phyloP scores from a whole-genome alignment of 768 basidiomycete genomes.

The Mycena belliarum region DNA sequence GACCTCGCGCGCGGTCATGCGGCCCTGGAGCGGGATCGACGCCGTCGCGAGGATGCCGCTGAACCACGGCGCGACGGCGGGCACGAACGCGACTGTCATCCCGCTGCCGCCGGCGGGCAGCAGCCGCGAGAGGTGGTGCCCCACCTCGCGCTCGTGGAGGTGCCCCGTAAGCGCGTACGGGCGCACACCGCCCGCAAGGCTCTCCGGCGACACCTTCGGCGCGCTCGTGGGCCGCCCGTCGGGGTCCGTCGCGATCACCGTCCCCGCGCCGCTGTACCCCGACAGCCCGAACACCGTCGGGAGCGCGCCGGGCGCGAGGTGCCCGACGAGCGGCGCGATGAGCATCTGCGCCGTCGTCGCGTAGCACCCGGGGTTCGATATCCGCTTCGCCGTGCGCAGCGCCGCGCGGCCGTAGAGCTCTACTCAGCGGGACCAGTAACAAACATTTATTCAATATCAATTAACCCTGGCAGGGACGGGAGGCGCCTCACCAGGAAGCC shows the following conservation, averaged over 20 bases:
- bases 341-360: conserved; percentile 92
- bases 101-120: conserved; percentile 34
- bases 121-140: conserved; percentile 74
- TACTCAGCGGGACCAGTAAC: conserved; percentile 34
- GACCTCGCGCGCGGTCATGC: conserved; percentile 72
- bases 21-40: conserved; percentile 74
- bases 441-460: conserved; percentile 37
- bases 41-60: conserved; percentile 91
- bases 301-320: conserved; percentile 57
- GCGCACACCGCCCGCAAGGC: conserved; percentile 71
- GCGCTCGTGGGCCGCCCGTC: conserved; percentile 73
- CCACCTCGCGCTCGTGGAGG: conserved; percentile 97
- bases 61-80: conserved; percentile 91
- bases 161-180: conserved; percentile 95
- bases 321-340: conserved; percentile 82
- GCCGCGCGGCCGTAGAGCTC: conserved; percentile 82
- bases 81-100: conserved; percentile 80
- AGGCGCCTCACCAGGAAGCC: conserved; percentile 90
- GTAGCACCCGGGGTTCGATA: conserved; percentile 98
- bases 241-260: conserved; percentile 65
- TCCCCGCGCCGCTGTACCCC: conserved; percentile 95
- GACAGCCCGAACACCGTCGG: conserved; percentile 93
- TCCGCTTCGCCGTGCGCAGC: conserved; percentile 74
- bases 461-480: conserved; percentile 34
- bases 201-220: conserved; percentile 81